These are phyloP conservation scores for Penicillium flavigenum DNA, from an alignment of 495 filamentous ascomycete genomes.

Conservation along the genomic window DNA sequence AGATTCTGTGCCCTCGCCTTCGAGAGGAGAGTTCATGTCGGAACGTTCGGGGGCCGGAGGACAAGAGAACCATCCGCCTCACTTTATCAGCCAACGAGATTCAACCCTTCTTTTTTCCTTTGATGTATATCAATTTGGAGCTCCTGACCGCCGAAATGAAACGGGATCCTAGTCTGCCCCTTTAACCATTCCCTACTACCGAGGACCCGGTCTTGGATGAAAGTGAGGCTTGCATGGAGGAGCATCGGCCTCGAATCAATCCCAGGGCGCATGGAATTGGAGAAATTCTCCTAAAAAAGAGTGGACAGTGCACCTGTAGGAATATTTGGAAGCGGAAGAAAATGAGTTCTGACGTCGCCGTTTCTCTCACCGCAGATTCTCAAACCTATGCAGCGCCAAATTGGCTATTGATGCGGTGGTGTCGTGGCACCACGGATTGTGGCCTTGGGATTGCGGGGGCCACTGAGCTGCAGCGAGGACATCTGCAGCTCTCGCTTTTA, in stretches of 20 bases:
- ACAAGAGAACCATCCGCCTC: slow-evolving; percentile 34
- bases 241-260: slow-evolving; percentile 19
- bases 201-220: slow-evolving; percentile 12
- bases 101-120: slow-evolving; percentile 38
- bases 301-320: not conserved
- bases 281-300: not conserved
- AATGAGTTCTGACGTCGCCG: slow-evolving; percentile 15
- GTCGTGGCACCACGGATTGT: slow-evolving; percentile 43
- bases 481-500: slow-evolving; percentile 26
- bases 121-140: slow-evolving; percentile 5
- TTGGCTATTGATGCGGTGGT: slow-evolving; percentile 35
- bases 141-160: slow-evolving; percentile 2
- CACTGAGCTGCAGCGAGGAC: slow-evolving; percentile 22
- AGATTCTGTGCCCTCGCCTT: slow-evolving; percentile 9
- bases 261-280: not conserved
- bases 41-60: slow-evolving; percentile 22
- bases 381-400: slow-evolving; percentile 23
- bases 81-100: slow-evolving; percentile 36
- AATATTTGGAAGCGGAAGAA: not conserved
- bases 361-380: slow-evolving; percentile 15
- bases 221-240: slow-evolving; percentile 29
- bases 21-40: slow-evolving; percentile 19
- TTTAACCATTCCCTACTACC: not conserved
- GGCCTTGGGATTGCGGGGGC: slow-evolving; percentile 16
- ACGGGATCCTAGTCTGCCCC: not conserved